phyloP scores from a whole-genome alignment of 2,329 filamentous ascomycete species.

The Stromatinia cepivora region DNA sequence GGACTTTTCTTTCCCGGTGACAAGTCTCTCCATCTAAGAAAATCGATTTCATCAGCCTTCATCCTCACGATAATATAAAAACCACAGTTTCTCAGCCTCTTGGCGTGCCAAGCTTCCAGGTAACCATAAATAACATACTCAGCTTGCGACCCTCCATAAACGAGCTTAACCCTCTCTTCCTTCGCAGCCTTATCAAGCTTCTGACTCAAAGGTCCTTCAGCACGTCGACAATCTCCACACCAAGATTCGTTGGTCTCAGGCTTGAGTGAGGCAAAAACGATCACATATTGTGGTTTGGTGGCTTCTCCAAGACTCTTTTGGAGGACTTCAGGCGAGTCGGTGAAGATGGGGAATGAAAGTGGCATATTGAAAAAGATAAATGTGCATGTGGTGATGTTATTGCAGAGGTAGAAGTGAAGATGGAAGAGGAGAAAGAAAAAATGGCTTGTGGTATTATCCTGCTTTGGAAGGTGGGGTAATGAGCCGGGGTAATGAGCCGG shows the following conservation, averaged over 20 bases:
- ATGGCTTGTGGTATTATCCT: no score
- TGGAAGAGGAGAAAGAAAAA: background rate
- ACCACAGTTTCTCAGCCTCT: background rate
- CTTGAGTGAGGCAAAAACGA: conserved; percentile 14
- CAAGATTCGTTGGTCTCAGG: conserved; percentile 11
- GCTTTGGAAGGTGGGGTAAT: conserved; percentile 3
- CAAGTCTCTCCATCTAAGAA: conserved; percentile 11
- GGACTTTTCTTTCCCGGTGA: background rate
- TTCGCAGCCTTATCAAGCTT: background rate
- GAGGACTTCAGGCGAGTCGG: background rate
- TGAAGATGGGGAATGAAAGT: conserved; percentile 6
- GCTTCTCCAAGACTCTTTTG: background rate
- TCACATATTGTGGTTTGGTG: conserved; percentile 11
- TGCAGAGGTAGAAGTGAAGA: background rate
- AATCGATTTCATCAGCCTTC: background rate
- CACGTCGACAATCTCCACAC: conserved; percentile 13
- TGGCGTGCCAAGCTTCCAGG: no score
- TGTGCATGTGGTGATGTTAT: background rate
- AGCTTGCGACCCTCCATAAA: conserved; percentile 10
- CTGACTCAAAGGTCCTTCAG: background rate
- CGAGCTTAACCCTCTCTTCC: conserved; percentile 7
- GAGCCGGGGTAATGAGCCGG: background rate
- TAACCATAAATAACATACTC: conserved; percentile 1
- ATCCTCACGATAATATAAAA: background rate
- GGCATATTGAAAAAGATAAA: background rate